Conservation (phyloP, 2,329 filamentous ascomycete species). For the Penicillium psychrosexuale region DNA sequence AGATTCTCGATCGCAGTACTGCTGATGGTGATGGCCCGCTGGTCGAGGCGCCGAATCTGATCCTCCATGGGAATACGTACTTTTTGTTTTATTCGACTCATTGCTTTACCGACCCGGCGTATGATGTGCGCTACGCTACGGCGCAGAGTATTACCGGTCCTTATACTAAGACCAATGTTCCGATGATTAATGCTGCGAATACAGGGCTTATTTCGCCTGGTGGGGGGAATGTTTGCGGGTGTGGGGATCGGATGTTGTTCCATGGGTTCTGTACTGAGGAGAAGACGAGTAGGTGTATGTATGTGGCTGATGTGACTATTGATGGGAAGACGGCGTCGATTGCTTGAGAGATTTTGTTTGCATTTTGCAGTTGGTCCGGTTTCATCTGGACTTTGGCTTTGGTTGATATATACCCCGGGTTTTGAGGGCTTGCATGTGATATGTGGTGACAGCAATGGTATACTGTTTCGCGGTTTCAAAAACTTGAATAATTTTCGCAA, state of each 20-base stretch:
- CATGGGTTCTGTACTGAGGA: constrained; percentile 30
- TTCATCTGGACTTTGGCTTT: background rate
- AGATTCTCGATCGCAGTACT: constrained; percentile 55
- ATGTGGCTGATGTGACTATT: constrained; percentile 28
- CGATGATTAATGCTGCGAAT: constrained; percentile 36
- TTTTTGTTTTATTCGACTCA: constrained; percentile 62
- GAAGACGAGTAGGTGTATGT: constrained; percentile 28
- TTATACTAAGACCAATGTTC: constrained; percentile 34
- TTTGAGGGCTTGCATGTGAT: background rate
- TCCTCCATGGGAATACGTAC: constrained; percentile 49
- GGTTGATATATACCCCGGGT: constrained; percentile 5
- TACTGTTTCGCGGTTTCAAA: background rate
- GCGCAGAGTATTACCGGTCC: constrained; percentile 39
- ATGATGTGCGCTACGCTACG: constrained; percentile 61
- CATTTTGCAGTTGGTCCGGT: background rate
- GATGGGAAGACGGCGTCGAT: constrained; percentile 16
- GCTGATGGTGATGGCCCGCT: constrained; percentile 62
- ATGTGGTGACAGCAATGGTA: background rate
- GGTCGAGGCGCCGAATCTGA: constrained; percentile 60
- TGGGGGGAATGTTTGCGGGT: constrained; percentile 31
- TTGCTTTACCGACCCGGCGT: constrained; percentile 54
- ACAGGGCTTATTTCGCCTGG: constrained; percentile 32
- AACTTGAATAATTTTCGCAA: too few species aligned
- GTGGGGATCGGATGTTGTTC: constrained; percentile 34
- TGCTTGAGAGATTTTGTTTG: constrained; percentile 2